Evolutionary conservation across 371 early-diverging fungal genomes (phyloP).

Genomic region (Blastocladiella emersonii): DNA sequence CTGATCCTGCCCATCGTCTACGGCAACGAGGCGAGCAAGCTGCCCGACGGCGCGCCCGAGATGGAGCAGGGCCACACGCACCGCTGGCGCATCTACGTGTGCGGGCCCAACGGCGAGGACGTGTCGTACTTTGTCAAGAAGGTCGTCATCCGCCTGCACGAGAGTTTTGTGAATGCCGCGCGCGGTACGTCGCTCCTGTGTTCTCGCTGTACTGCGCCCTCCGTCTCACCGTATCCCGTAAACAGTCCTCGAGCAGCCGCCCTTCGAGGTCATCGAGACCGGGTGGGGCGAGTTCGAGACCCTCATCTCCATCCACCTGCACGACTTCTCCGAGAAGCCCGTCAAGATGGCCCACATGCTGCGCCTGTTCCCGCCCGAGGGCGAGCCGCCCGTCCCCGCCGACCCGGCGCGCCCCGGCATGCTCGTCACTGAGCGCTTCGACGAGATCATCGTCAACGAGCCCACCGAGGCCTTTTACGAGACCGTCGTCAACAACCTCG

Average conservation of each 20-base stretch:
- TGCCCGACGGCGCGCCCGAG: neutral
- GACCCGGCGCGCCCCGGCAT: conserved; percentile 17
- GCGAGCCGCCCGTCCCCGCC: conserved; percentile 38
- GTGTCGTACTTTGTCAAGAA: conserved; percentile 68
- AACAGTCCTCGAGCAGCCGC: conserved; percentile 59
- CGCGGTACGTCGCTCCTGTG: conserved; percentile 31
- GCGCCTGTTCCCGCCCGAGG: conserved; percentile 61
- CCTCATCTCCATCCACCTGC: conserved; percentile 75
- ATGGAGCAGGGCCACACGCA: conserved; percentile 29
- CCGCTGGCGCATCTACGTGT: conserved; percentile 58
- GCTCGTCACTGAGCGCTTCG: conserved; percentile 42
- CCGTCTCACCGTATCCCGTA: neutral
- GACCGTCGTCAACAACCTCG: conserved; percentile 35
- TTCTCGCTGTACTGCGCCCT: neutral
- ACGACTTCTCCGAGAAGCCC: conserved; percentile 63
- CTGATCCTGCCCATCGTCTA: conserved; percentile 58
- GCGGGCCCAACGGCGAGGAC: conserved; percentile 74
- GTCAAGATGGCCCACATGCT: conserved; percentile 71
- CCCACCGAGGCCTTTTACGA: conserved; percentile 72
- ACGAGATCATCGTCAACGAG: conserved; percentile 77
- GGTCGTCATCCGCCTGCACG: conserved; percentile 90
- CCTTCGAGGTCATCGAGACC: conserved; percentile 85
- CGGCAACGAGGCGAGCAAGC: conserved; percentile 42
- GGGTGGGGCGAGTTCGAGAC: conserved; percentile 99
- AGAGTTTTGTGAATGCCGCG: conserved; percentile 76